Base-by-base conservation (phyloP, 2,329 filamentous ascomycete species). In the Thelonectria discophora region DNA sequence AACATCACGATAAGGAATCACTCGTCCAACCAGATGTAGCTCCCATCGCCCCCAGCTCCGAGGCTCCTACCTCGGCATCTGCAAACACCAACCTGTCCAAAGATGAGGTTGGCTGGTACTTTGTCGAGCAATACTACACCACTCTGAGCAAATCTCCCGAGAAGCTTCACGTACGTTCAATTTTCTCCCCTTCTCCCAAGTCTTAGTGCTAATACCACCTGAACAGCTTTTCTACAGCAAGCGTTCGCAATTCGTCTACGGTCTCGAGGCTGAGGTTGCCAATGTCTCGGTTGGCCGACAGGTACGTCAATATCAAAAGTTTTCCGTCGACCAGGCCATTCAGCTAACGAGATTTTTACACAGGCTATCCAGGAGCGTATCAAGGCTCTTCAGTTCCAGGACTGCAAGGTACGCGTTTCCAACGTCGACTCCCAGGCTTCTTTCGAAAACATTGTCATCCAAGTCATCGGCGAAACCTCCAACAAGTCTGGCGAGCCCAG, bases 81-180 rank as follows among this genome's bases (percentile, higher is more conserved):
- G 72, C 72, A 58, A 80, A 77, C 72, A 82, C 85, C 71, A 30
- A 30, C 27, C 80, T 88, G 42, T 83, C 84, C 72, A 97, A 97
- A 83, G 93, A 97, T 77, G 93, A 98, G 82, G 93, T 99, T 70
- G 95, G 93, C 79, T 99, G 95, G 95, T 98, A 94, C 82, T 99
- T 99, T 72, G 95, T 99, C 61, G 94, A 98, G 86, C 93, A 97
- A 80, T 99, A 97, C 85, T 99, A 99, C 82, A 98, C 92, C 71
- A 99, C 93, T 65, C 82, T 99, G 75, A 97, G 94, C 88, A 94
- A 94, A 80, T 91, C 84, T 69, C 94, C 95, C 20, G 93, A 97
- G 76, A 96, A 95, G 81, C 91, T 99, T 73, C 94, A 93, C 76
- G 87, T 90, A 80, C 73, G 86, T 80, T 42, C 20, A 9, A 48